Conservation (phyloP, 345 rosid genomes). For the Ceriops tagal region DNA sequence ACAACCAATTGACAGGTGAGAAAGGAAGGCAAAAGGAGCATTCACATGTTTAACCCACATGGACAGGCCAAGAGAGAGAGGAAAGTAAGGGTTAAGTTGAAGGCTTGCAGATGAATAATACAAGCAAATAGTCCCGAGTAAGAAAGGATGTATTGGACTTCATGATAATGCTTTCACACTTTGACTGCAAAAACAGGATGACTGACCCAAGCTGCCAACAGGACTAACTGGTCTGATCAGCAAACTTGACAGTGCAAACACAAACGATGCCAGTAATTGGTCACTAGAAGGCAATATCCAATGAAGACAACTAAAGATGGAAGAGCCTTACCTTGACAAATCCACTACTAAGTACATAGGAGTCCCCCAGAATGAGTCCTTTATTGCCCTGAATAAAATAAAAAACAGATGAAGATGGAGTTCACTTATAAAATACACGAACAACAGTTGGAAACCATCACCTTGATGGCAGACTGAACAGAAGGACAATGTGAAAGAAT, state of each 20-base stretch:
- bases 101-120: background rate
- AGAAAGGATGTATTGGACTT: background rate
- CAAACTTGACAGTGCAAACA: background rate
- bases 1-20: background rate
- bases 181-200: background rate
- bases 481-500: conserved; percentile 71
- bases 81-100: background rate
- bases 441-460: conserved; percentile 21
- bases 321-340: conserved; percentile 68
- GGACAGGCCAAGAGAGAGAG: background rate
- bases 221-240: background rate
- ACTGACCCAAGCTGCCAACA: background rate
- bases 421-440: conserved; percentile 5
- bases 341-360: conserved; percentile 66
- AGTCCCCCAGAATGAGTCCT: conserved; percentile 65
- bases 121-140: background rate
- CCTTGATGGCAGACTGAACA: conserved; percentile 75
- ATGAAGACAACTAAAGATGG: conserved; percentile 3
- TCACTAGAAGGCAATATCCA: background rate
- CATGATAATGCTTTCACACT: background rate
- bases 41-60: background rate
- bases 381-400: conserved; percentile 55
- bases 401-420: conserved; percentile 11
- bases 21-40: background rate
- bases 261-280: background rate